These are phyloP conservation scores for Middelhovenomyces tepae DNA, from an alignment of 805 yeast genomes.

Conservation along the genomic window DNA sequence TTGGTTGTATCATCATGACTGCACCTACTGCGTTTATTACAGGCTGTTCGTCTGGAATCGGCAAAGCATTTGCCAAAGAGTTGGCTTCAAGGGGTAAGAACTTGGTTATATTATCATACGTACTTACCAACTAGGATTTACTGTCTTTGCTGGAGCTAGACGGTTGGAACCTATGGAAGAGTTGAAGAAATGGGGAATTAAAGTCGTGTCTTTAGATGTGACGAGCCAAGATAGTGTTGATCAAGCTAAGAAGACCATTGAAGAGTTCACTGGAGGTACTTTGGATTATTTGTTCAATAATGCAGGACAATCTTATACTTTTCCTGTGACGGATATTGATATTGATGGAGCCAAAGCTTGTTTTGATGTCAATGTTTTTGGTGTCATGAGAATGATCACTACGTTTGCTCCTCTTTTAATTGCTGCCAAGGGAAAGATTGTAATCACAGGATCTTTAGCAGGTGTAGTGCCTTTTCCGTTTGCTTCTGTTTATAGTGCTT, in stretches of 20 bases:
- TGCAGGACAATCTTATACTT: constrained; percentile 69
- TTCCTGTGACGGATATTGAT: constrained; percentile 59
- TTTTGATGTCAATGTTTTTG: constrained; percentile 60
- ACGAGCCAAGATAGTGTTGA: constrained; percentile 38
- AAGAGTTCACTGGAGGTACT: constrained; percentile 34
- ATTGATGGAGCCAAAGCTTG: constrained; percentile 45
- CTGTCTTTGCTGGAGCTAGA: constrained; percentile 71
- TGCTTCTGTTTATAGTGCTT: constrained; percentile 53
- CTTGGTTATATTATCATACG: background rate
- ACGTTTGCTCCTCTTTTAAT: constrained; percentile 49
- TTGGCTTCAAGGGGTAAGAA: constrained; percentile 4
- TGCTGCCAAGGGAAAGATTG: constrained; percentile 57
- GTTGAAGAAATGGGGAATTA: constrained; percentile 35
- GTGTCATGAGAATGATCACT: constrained; percentile 55
- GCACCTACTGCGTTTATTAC: constrained; percentile 11
- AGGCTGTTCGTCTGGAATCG: constrained; percentile 16
- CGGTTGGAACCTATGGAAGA: constrained; percentile 52
- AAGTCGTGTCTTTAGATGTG: constrained; percentile 49
- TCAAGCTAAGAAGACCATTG: constrained; percentile 28
- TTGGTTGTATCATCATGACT: too few relatives aligned
- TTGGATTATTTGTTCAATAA: constrained; percentile 57
- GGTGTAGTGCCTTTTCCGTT: constrained; percentile 65
- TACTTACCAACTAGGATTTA: constrained; percentile 8
- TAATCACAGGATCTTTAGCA: constrained; percentile 66
- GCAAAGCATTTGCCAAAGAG: constrained; percentile 14